Percentiles rank a stretch among this genome's conserved stretches.
Conservation (phyloP, 768 basidiomycete species). For the Boletus rex-veris region DNA sequence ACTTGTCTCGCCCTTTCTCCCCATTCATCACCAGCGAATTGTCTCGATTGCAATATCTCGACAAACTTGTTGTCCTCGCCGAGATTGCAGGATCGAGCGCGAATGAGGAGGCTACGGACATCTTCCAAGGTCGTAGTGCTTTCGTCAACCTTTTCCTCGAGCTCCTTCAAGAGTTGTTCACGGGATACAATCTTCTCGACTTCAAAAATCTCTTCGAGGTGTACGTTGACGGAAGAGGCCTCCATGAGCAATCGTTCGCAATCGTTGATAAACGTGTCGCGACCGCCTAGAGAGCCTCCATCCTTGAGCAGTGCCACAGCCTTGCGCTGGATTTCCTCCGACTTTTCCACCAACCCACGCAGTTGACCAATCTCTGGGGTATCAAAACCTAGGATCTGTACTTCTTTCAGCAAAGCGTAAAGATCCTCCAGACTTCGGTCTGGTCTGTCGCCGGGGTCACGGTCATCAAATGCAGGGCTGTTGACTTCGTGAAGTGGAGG, state of each 20-base stretch:
- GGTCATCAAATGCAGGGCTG: conserved; percentile 33
- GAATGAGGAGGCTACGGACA: conserved; percentile 65
- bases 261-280: conserved; percentile 57
- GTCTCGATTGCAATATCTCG: conserved; percentile 57
- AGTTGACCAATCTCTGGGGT: conserved; percentile 67
- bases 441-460: conserved; percentile 63
- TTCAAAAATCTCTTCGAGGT: conserved; percentile 72
- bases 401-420: conserved; percentile 64
- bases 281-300: conserved; percentile 41
- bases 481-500: conserved; percentile 41
- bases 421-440: conserved; percentile 73
- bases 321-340: conserved; percentile 60
- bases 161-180: conserved; percentile 70
- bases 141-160: conserved; percentile 73
- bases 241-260: conserved; percentile 70
- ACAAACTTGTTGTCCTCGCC: conserved; percentile 62
- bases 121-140: conserved; percentile 66
- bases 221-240: conserved; percentile 76
- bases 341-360: conserved; percentile 51
- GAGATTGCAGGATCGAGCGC: conserved; percentile 68
- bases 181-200: conserved; percentile 81
- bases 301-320: conserved; percentile 51
- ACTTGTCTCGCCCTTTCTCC: conserved; percentile 63
- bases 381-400: conserved; percentile 80
- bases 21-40: conserved; percentile 73